Conservation (phyloP, 257 asterid genomes). For the Echium plantagineum region DNA sequence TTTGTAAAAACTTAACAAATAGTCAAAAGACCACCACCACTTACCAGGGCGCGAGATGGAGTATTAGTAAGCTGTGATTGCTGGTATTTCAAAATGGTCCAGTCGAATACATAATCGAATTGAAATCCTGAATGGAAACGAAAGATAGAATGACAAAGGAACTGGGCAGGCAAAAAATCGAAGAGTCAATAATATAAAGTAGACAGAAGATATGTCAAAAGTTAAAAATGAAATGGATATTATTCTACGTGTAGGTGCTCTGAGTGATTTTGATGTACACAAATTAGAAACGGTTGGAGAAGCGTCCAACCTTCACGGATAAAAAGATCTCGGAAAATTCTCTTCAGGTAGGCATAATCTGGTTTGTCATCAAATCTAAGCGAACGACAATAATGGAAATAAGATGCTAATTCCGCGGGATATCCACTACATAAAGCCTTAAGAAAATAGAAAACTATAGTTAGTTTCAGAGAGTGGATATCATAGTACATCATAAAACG, state of each 20-base stretch:
- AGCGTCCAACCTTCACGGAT: constrained; percentile 61
- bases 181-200: not conserved
- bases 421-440: constrained; percentile 70
- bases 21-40: constrained; percentile 23
- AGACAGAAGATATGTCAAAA: not conserved
- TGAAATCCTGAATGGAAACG: constrained; percentile 58
- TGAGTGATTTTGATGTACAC: not conserved
- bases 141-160: constrained; percentile 1
- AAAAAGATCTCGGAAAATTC: constrained; percentile 73
- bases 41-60: constrained; percentile 65
- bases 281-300: not conserved
- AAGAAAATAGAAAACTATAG: constrained; percentile 5
- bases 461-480: constrained; percentile 12
- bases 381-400: constrained; percentile 83
- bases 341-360: constrained; percentile 72
- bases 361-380: constrained; percentile 75
- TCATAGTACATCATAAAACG: not conserved
- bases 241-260: not conserved
- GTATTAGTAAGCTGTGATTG: constrained; percentile 70
- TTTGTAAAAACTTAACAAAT: not conserved
- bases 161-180: not conserved
- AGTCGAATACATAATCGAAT: constrained; percentile 68
- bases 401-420: constrained; percentile 78
- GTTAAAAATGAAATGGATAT: not conserved
- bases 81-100: constrained; percentile 83